Percentiles rank a stretch among this genome's conserved stretches.
Conservation (phyloP, 352 stramenopile genomes). For the Phytophthora hybrid region DNA sequence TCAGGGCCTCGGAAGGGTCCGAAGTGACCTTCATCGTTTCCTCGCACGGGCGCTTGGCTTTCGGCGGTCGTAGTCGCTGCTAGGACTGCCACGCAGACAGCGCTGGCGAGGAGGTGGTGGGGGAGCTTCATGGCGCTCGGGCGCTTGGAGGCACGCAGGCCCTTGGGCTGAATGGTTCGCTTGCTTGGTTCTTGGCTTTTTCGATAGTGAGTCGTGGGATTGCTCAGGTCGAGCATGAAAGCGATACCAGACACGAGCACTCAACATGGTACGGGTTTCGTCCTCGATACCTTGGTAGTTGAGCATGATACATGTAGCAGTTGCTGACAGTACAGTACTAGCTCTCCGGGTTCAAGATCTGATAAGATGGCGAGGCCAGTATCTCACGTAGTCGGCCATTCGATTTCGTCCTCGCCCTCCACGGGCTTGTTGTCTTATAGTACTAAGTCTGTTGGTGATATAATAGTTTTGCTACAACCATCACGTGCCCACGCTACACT, state of each 20-base stretch:
- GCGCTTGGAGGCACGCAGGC: neutral
- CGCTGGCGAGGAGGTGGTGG: neutral
- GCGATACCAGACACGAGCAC: neutral
- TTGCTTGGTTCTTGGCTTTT: neutral
- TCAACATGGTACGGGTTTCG: neutral
- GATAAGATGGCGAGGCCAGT: neutral
- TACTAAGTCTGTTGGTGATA: neutral
- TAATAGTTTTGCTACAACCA: no score
- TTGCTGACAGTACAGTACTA: neutral
- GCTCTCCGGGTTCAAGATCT: neutral
- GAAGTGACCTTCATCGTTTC: neutral
- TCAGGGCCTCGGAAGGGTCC: neutral
- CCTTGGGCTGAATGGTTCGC: neutral
- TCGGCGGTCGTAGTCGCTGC: neutral
- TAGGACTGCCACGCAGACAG: neutral
- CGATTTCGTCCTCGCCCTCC: neutral
- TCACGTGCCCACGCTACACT: neutral
- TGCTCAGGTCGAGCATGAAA: neutral
- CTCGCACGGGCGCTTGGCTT: neutral
- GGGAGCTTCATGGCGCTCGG: neutral
- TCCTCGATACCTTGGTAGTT: neutral
- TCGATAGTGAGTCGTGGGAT: neutral
- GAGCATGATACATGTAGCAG: neutral
- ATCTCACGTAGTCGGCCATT: neutral
- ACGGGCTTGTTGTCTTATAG: neutral